Evolutionary conservation across 768 basidiomycete species (phyloP).

Genomic region (Cantharellus cinnabarinus): DNA sequence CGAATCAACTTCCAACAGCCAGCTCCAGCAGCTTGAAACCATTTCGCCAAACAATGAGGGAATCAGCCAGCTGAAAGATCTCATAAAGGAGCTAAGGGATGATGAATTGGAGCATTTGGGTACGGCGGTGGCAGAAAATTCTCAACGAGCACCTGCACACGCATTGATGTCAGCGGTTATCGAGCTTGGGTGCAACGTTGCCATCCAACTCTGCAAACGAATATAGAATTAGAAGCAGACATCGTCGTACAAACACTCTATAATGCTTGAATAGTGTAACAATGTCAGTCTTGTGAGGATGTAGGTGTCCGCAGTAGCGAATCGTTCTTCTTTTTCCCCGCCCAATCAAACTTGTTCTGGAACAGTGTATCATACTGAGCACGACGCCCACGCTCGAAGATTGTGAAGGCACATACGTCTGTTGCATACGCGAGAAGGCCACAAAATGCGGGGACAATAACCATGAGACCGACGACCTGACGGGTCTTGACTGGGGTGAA

Average conservation of each 20-base stretch:
- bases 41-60: conserved; percentile 55
- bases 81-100: conserved; percentile 73
- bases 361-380: not conserved
- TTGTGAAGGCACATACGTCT: conserved; percentile 13
- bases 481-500: conserved; percentile 54
- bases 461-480: conserved; percentile 36
- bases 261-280: conserved; percentile 13
- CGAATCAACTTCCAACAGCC: conserved; percentile 26
- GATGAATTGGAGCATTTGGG: conserved; percentile 92
- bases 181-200: conserved; percentile 68
- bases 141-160: conserved; percentile 81
- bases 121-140: conserved; percentile 68
- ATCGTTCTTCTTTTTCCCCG: conserved; percentile 27
- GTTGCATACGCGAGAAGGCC: conserved; percentile 9
- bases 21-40: conserved; percentile 52
- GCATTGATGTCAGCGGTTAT: conserved; percentile 72
- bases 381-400: not conserved
- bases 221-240: conserved; percentile 23
- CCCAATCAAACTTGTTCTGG: conserved; percentile 23
- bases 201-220: conserved; percentile 76
- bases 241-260: not conserved
- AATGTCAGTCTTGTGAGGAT: conserved; percentile 12
- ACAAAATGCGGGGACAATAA: conserved; percentile 34
- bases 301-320: conserved; percentile 15
- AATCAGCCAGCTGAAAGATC: conserved; percentile 44